phyloP scores from a whole-genome alignment of 1,284 basidiomycete species.

The Austroboletus novae-zelandiae region DNA sequence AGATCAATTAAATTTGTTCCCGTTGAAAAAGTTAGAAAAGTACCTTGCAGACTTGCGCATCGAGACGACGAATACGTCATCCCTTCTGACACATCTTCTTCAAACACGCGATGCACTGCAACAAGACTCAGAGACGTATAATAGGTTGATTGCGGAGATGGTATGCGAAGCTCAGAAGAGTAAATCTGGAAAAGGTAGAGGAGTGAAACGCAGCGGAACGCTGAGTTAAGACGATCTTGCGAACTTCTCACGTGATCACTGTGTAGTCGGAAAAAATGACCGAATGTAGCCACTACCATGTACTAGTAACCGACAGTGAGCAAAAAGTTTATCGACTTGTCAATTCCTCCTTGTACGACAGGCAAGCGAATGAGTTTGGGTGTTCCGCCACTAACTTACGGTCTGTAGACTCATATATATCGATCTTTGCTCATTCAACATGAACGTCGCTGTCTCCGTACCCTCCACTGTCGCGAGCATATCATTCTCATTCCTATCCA shows the following conservation, averaged over 20 bases:
- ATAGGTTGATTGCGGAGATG: slow-evolving; percentile 75
- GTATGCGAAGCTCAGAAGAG: slow-evolving; percentile 82
- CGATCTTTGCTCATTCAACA: slow-evolving; percentile 33
- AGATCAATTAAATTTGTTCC: slow-evolving; percentile 73
- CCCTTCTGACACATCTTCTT: slow-evolving; percentile 74
- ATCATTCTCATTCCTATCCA: slow-evolving; percentile 93
- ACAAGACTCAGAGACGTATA: slow-evolving; percentile 86
- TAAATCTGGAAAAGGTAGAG: slow-evolving; percentile 58
- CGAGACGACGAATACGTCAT: slow-evolving; percentile 72
- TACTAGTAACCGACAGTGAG: not conserved
- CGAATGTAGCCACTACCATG: not conserved
- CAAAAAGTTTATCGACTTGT: slow-evolving; percentile 17
- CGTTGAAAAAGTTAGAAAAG: slow-evolving; percentile 62
- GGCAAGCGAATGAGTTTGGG: slow-evolving; percentile 2
- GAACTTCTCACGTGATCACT: slow-evolving; percentile 20
- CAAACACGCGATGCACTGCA: slow-evolving; percentile 82
- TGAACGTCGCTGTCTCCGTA: slow-evolving; percentile 93
- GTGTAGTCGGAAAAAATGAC: not conserved
- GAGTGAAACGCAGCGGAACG: slow-evolving; percentile 51
- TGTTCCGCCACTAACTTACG: not conserved
- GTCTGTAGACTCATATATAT: not conserved
- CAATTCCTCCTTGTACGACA: not conserved
- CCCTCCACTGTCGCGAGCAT: slow-evolving; percentile 82
- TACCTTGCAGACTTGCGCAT: slow-evolving; percentile 63
- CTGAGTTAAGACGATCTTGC: slow-evolving; percentile 18